Base-by-base conservation (phyloP, 1,284 basidiomycete species). In the Apiotrichum akiyoshidainum region DNA sequence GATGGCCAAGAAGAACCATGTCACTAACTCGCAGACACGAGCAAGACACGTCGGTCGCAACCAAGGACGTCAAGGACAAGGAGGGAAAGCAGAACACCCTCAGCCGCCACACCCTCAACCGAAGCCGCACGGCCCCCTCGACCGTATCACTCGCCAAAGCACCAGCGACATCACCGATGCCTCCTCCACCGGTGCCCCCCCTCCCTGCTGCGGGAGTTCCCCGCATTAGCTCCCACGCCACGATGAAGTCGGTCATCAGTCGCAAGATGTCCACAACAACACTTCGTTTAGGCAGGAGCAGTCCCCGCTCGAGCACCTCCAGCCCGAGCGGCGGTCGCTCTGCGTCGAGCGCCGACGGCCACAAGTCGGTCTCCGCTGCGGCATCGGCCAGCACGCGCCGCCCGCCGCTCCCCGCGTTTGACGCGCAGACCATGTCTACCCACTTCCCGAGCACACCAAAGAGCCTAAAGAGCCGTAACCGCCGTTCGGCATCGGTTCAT, bases 121-220 rank as follows among this genome's bases (percentile, higher is more conserved):
- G 48, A 6, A 39, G 48, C 48, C 35, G 34, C 48, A 50, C 48
- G 11, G n/a, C 48, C 19, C 48, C 48, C 14, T 50, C 26, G 26
- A 31, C 26, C 26, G 26, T 31, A 31, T 31, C 48, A 9, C 35
- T 40, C 6, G 33, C 48, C 19, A 19, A 6, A 10, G 11, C 17
- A 33, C 7, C 48, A 19, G 11, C 17, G 10, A 6, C 17, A 17
- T 17, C 14, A 17, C 14, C 46, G n/a, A 19, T 19, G 26, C 26
- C 46, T 35, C 33, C 34, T 16, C 46, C 46, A 10, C 46, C 34
- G 11, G 48, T 50, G 8, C 48, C 48, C 12, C 48, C 35, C 8
- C 13, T 50, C 3, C 48, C 48, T 9, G 42, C 42, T 11, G 12
- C 19, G 19, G 19, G 4, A 22, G 12, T 19, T 14, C 21, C 35